phyloP scores from a whole-genome alignment of 2,329 filamentous ascomycete genomes.

The Diplodia seriata region DNA sequence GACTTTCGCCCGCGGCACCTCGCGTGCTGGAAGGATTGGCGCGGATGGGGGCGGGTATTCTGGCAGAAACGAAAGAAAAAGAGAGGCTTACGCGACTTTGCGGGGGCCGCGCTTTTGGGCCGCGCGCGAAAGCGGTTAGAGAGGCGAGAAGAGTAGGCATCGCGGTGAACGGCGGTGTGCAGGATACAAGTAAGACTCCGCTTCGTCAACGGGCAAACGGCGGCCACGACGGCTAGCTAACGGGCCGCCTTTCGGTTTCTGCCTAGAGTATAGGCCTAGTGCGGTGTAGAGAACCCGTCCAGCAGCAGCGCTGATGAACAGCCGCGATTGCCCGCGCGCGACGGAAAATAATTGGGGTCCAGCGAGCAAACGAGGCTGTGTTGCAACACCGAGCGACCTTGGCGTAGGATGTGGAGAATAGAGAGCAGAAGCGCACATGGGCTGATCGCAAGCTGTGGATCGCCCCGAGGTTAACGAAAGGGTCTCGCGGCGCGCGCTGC shows the following conservation, averaged over 20 bases:
- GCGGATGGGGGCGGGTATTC: slow-evolving; percentile 1
- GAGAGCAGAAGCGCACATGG: not conserved
- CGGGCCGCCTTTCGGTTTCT: not conserved
- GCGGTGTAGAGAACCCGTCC: no score
- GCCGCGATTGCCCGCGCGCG: not conserved
- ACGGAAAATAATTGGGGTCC: not conserved
- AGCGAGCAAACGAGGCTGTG: not conserved
- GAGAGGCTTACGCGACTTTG: slow-evolving; percentile 5
- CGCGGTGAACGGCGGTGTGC: slow-evolving; percentile 19
- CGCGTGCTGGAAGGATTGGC: slow-evolving; percentile 11
- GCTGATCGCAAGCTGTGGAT: not conserved
- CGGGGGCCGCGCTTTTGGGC: slow-evolving; percentile 3
- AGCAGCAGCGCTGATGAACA: not conserved
- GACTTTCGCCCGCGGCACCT: not conserved
- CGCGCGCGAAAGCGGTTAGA: not conserved
- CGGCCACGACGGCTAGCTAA: not conserved
- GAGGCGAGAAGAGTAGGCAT: not conserved
- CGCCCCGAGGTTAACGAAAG: not conserved
- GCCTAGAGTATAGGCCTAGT: not conserved
- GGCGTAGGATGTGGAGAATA: not conserved
- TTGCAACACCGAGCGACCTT: not conserved
- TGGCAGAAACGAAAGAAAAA: not conserved
- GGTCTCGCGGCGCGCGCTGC: not conserved
- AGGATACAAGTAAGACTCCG: slow-evolving; percentile 6
- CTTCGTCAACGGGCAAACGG: not conserved